Evolutionary conservation across 2,329 filamentous ascomycete species (phyloP), one percentile per base, ranked within the genome.

Genomic region (Lomentospora prolificans): DNA sequence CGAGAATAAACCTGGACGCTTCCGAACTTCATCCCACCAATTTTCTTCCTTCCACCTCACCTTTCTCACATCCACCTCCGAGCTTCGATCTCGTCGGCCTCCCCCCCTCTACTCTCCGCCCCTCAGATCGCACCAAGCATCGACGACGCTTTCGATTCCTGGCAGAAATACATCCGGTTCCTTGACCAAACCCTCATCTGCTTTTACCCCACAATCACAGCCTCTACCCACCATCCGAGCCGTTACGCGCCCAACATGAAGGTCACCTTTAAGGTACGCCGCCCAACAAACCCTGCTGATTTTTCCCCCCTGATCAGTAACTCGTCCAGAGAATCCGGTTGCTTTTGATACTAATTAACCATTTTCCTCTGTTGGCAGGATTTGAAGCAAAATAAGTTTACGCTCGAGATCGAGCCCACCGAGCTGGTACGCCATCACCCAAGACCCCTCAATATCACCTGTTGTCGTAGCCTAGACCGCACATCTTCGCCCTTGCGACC

Each of bases 301-400:
- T 22, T 12, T 31, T 9, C 50, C 28, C 50, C 25, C 28, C 19
- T 51, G 4, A 50, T 24, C 50, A 53, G 50, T 24, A 36, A 27
- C 14, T 7, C 28, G n/a, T n/a, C n/a, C n/a, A n/a, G n/a, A n/a
- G n/a, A n/a, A n/a, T n/a, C n/a, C n/a, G n/a, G 30, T 14, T 56
- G 30, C 14, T n/a, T n/a, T 51, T 31, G 50, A 44, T 51, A 19
- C n/a, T 51, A 17, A 24, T 25, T 24, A 30, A 7, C 44, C 8
- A 31, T 41, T 50, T 48, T 24, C 12, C 24, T 50, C 22, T 31
- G 22, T 41, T 46, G 63, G 31, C 65, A 96, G 91, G 94, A 99
- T 77, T 81, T 99, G 67, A 97, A 96, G 80, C 94, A 97, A 74
- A 89, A 96, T 72, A 96, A 96, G 79, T 99, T 99, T 75, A 85